A percentile compares a stretch with the other conserved stretches of the same genome.
Evolutionary conservation across 768 basidiomycete species (phyloP).

Genomic region (Cyclocybe aegerita): DNA sequence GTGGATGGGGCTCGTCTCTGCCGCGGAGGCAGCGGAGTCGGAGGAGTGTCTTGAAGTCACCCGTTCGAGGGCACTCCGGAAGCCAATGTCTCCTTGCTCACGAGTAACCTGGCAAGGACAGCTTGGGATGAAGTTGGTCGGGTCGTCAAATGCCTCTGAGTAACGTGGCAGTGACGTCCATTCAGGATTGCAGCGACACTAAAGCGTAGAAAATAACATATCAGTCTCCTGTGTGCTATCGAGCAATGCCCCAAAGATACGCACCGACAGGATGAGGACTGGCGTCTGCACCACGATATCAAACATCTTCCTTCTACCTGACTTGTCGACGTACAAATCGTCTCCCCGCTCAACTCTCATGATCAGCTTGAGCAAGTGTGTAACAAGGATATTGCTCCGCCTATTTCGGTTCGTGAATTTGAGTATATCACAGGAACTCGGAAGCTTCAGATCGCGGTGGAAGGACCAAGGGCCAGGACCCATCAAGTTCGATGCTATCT

Average conservation of each 20-base stretch:
- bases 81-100: slow-evolving; percentile 3
- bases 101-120: slow-evolving; percentile 47
- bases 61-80: slow-evolving; percentile 24
- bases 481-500: slow-evolving; percentile 60
- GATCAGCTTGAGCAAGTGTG: slow-evolving; percentile 78
- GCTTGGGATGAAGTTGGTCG: slow-evolving; percentile 27
- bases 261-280: slow-evolving; percentile 82
- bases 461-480: slow-evolving; percentile 90
- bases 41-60: slow-evolving; percentile 32
- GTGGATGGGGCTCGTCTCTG: slow-evolving; percentile 35
- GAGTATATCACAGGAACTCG: slow-evolving; percentile 57
- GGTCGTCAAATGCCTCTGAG: slow-evolving; percentile 44
- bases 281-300: slow-evolving; percentile 88
- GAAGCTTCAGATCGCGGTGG: slow-evolving; percentile 66
- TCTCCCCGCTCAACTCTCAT: slow-evolving; percentile 85
- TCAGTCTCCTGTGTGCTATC: neutral
- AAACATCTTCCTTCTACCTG: slow-evolving; percentile 76
- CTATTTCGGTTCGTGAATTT: slow-evolving; percentile 82
- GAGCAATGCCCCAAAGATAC: slow-evolving; percentile 24
- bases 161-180: slow-evolving; percentile 82
- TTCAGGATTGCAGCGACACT: slow-evolving; percentile 84
- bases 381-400: slow-evolving; percentile 69
- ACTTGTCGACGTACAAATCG: slow-evolving; percentile 61
- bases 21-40: slow-evolving; percentile 34
- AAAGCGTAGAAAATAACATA: neutral